phyloP scores from a whole-genome alignment of 768 basidiomycete genomes.

The Agaricus subrufescens region DNA sequence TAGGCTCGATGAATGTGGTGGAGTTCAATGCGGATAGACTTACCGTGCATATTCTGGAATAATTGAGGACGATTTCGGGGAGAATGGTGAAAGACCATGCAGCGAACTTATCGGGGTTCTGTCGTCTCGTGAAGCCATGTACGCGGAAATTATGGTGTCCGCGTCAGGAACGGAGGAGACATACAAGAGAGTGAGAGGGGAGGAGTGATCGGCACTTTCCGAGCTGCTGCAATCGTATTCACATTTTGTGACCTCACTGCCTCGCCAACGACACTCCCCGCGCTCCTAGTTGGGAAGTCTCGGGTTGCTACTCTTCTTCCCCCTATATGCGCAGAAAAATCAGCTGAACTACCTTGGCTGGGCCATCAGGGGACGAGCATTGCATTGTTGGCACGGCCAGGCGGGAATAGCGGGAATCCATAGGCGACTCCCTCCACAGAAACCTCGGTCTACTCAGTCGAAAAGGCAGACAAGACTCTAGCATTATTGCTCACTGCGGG shows the following conservation, averaged over 20 bases:
- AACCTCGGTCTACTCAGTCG: no score
- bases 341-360: no score
- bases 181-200: slow-evolving; percentile 14
- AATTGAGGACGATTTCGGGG: background rate
- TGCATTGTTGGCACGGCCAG: no score
- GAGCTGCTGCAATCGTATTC: slow-evolving; percentile 4
- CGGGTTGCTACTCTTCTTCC: no score
- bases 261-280: background rate
- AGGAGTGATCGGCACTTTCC: slow-evolving; percentile 11
- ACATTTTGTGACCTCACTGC: background rate
- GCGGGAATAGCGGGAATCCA: no score
- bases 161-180: slow-evolving; percentile 7
- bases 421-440: no score
- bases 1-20: background rate
- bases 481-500: no score
- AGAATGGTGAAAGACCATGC: background rate
- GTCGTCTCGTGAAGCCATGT: slow-evolving; percentile 8
- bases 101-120: background rate
- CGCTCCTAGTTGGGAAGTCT: no score
- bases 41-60: background rate
- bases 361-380: no score
- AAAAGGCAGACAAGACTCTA: no score
- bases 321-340: no score
- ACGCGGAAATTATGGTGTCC: background rate
- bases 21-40: background rate